These are phyloP conservation scores for Diaporthe destruens DNA, from an alignment of 2,329 filamentous ascomycete genomes.

Conservation along the genomic window DNA sequence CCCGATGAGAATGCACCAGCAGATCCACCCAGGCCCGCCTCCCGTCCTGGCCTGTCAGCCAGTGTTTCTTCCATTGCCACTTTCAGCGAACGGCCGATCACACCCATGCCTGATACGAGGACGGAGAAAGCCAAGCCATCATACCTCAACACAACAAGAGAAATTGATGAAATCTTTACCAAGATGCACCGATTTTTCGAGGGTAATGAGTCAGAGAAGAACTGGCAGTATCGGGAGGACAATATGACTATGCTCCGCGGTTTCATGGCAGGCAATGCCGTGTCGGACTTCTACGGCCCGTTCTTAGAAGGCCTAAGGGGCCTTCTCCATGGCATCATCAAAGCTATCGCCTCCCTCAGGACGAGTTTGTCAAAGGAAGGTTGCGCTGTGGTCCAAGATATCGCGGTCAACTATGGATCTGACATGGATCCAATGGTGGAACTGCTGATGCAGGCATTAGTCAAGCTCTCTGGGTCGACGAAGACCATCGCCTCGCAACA, in stretches of 20 bases:
- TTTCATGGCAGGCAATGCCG: constrained; percentile 86
- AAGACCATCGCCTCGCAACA: constrained; percentile 94
- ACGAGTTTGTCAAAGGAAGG: constrained; percentile 92
- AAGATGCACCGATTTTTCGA: constrained; percentile 88
- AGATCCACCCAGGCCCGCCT: constrained; percentile 53
- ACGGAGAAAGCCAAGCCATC: constrained; percentile 80
- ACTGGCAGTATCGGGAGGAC: constrained; percentile 91
- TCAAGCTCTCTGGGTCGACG: constrained; percentile 89
- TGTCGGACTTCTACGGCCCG: constrained; percentile 78
- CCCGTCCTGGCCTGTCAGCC: constrained; percentile 59
- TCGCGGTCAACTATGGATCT: constrained; percentile 81
- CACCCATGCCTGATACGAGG: constrained; percentile 74
- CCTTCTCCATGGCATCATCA: constrained; percentile 89
- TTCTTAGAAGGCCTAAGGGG: constrained; percentile 79
- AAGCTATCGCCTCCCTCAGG: constrained; percentile 83
- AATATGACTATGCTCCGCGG: constrained; percentile 80
- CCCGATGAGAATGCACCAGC: constrained; percentile 31
- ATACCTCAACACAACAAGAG: constrained; percentile 85
- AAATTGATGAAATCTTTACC: constrained; percentile 88
- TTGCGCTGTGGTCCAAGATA: constrained; percentile 85
- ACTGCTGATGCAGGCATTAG: constrained; percentile 86
- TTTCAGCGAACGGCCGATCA: constrained; percentile 65
- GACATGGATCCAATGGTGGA: constrained; percentile 91
- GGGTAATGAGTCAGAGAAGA: constrained; percentile 88
- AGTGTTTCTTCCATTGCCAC: constrained; percentile 69